A percentile compares a stretch with the other conserved stretches of the same genome.
Conservation (phyloP, 2,329 filamentous ascomycete genomes). For the Diaporthe amygdali region DNA sequence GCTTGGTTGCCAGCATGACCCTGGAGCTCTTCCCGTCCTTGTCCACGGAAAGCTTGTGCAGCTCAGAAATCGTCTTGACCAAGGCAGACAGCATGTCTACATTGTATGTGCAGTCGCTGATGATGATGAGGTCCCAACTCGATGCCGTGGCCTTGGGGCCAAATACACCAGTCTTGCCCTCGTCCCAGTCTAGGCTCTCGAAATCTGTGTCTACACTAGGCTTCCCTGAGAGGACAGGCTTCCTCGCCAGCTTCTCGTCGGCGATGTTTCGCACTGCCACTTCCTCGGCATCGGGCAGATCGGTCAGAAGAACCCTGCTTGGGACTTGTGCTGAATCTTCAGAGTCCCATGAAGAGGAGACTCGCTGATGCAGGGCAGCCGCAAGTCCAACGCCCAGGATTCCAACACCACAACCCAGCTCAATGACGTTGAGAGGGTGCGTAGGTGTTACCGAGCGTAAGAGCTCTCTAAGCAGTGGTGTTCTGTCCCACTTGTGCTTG, state of each 20-base stretch:
- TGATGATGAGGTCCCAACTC: slow-evolving; percentile 57
- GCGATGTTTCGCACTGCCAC: slow-evolving; percentile 54
- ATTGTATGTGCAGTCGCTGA: slow-evolving; percentile 69
- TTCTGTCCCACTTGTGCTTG: neutral
- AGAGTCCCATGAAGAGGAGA: neutral
- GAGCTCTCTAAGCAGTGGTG: slow-evolving; percentile 35
- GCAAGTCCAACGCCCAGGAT: slow-evolving; percentile 58
- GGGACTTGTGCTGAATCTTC: slow-evolving; percentile 25
- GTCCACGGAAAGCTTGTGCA: slow-evolving; percentile 42
- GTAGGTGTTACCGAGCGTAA: slow-evolving; percentile 31
- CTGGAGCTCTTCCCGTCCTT: slow-evolving; percentile 34
- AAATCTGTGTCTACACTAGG: slow-evolving; percentile 39
- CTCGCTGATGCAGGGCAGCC: slow-evolving; percentile 30
- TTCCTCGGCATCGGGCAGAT: slow-evolving; percentile 59
- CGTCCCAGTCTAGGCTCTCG: slow-evolving; percentile 63
- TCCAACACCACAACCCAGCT: slow-evolving; percentile 63
- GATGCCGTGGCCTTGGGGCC: slow-evolving; percentile 43
- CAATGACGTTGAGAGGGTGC: slow-evolving; percentile 48
- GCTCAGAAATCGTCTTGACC: slow-evolving; percentile 55
- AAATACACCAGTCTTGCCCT: slow-evolving; percentile 51
- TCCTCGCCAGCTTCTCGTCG: slow-evolving; percentile 26
- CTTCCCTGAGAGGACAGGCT: neutral
- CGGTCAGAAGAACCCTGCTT: slow-evolving; percentile 54
- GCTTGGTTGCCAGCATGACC: slow-evolving; percentile 61
- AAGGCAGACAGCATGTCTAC: slow-evolving; percentile 59